These are phyloP conservation scores for Colletotrichum sp. DNA, from an alignment of 2,329 filamentous ascomycete genomes.

Conservation along the genomic window DNA sequence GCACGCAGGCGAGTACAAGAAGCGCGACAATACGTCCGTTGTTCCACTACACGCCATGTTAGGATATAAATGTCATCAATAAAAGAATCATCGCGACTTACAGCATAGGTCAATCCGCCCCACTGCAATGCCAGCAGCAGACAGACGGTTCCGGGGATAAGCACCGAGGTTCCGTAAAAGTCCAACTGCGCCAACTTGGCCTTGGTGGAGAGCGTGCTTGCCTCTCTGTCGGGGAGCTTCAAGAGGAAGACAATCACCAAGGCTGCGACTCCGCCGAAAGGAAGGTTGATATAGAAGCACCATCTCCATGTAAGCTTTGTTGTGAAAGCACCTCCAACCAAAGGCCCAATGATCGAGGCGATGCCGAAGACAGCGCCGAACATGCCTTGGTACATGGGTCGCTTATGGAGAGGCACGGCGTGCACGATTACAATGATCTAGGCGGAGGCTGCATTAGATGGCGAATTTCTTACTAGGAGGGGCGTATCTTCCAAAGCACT, in stretches of 20 bases:
- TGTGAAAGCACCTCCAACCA: slow-evolving; percentile 31
- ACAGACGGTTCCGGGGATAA: slow-evolving; percentile 38
- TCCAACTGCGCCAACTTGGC: slow-evolving; percentile 32
- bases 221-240: slow-evolving; percentile 8
- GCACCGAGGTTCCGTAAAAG: neutral
- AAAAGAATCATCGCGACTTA: neutral
- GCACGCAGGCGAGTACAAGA: slow-evolving; percentile 49
- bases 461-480: neutral
- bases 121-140: slow-evolving; percentile 53
- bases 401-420: slow-evolving; percentile 41
- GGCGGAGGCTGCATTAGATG: slow-evolving; percentile 25
- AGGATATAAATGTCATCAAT: no score
- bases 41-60: slow-evolving; percentile 35
- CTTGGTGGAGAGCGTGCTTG: slow-evolving; percentile 16
- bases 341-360: slow-evolving; percentile 31
- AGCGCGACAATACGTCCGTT: slow-evolving; percentile 47
- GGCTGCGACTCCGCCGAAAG: slow-evolving; percentile 31
- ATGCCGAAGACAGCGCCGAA: slow-evolving; percentile 46
- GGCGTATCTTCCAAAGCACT: neutral
- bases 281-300: slow-evolving; percentile 41
- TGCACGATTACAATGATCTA: slow-evolving; percentile 37
- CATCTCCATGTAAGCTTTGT: slow-evolving; percentile 36
- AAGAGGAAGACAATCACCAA: slow-evolving; percentile 28
- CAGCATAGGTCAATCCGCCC: slow-evolving; percentile 39
- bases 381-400: slow-evolving; percentile 31